These are phyloP conservation scores for Starmerella sp. DNA, from an alignment of 805 yeast species.

Conservation along the genomic window DNA sequence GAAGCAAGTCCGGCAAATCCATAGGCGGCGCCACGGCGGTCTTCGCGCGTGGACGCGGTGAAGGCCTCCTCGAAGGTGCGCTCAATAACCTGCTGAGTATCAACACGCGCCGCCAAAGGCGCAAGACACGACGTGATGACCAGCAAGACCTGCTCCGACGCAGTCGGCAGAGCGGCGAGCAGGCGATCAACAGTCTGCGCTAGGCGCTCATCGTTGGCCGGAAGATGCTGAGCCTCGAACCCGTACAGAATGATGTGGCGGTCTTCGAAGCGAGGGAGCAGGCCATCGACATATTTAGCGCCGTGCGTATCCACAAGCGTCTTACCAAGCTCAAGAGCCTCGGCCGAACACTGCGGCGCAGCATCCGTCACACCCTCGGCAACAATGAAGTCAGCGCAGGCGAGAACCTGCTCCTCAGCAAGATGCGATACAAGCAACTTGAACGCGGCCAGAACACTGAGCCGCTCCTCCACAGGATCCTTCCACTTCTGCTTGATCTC, in stretches of 20 bases:
- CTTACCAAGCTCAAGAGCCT: slow-evolving; percentile 69
- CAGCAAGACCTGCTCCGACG: slow-evolving; percentile 50
- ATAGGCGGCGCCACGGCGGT: slow-evolving; percentile 85
- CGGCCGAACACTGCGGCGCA: slow-evolving; percentile 48
- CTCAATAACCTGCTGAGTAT: slow-evolving; percentile 46
- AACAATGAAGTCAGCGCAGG: slow-evolving; percentile 35
- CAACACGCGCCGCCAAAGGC: slow-evolving; percentile 41
- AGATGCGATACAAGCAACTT: slow-evolving; percentile 44
- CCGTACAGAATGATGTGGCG: slow-evolving; percentile 70
- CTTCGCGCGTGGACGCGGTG: slow-evolving; percentile 35
- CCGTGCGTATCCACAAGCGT: slow-evolving; percentile 60
- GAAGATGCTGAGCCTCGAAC: slow-evolving; percentile 75
- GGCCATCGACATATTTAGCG: slow-evolving; percentile 48
- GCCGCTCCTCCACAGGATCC: slow-evolving; percentile 77
- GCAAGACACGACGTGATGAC: slow-evolving; percentile 80
- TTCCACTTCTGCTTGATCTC: slow-evolving; percentile 50
- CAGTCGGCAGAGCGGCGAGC: slow-evolving; percentile 65
- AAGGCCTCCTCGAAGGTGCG: slow-evolving; percentile 50
- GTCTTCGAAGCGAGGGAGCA: slow-evolving; percentile 72
- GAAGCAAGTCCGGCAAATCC: slow-evolving; percentile 90
- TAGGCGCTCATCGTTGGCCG: slow-evolving; percentile 53
- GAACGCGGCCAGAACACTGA: slow-evolving; percentile 66
- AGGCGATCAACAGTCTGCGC: slow-evolving; percentile 53
- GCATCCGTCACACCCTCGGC: slow-evolving; percentile 55
- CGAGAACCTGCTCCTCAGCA: slow-evolving; percentile 17